Evolutionary conservation across 345 rosid genomes (phyloP), one percentile per base, ranked within the genome.

Genomic region (Microcos paniculata): DNA sequence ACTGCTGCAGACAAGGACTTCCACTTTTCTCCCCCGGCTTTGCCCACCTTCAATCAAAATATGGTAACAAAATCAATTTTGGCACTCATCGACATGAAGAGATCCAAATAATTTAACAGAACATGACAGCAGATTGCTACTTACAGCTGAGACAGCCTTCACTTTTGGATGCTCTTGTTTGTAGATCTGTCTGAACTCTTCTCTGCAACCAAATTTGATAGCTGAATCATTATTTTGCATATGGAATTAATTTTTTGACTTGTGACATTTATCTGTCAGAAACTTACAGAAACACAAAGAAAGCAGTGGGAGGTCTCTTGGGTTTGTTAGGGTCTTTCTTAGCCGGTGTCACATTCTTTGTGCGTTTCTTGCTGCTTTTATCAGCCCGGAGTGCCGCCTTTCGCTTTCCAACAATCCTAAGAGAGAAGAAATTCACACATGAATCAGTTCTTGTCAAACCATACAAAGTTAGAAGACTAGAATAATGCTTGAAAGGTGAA

Each of bases 1-100:
- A 92, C 97, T 65, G 83, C 93, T 63, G 75, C 79, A 16, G 92
- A 84, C 92, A 92, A 58, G 48, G 95, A 89, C 80, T 90, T 89
- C 95, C 95, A 90, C 79, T 84, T 90, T 80, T 74, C 86, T 57
- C 97, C 97, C 72, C 89, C 97, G 23, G 95, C 97, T 86, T 85
- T 88, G 19, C 91, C 89, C 51, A 88, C 91, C 91, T 85, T 73
- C 77, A 76, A 42, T 51, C 66, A 79, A 64, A 84, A 10, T 13
- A 76, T 42, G 77, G 40, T 46, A 15, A 58, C 21, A 42, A 26
- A 72, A 35, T 73, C 72, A 79, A 49, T 40, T n/a, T 55, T 43
- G 40, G 19, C 52, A 35, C 6, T 33, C n/a, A n/a, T n/a, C 70
- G 28, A 30, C 28, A 74, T 24, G 30, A 55, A 35, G 24, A 11